Evolutionary conservation across 2,329 filamentous ascomycete genomes (phyloP).

Genomic region (Fusarium marasasianum): DNA sequence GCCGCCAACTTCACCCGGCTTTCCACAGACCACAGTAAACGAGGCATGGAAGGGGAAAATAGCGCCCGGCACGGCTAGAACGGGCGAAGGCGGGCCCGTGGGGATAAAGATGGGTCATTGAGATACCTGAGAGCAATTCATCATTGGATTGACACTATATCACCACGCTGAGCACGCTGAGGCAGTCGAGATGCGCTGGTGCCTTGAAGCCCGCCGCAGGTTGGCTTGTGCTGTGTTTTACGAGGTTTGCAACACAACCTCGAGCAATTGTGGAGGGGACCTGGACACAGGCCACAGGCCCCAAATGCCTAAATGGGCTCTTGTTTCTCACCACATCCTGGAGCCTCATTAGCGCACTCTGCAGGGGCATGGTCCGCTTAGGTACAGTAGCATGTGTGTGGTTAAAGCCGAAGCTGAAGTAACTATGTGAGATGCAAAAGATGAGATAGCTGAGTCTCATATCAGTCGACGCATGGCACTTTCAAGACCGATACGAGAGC

Average conservation of each 20-base stretch:
- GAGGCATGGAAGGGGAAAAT: constrained; percentile 7
- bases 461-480: constrained; percentile 11
- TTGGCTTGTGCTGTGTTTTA: constrained; percentile 21
- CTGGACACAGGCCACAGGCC: background rate
- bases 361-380: constrained; percentile 9
- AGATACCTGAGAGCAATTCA: constrained; percentile 15
- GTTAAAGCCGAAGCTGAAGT: constrained; percentile 23
- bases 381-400: constrained; percentile 10
- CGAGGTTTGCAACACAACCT: constrained; percentile 12
- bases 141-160: constrained; percentile 9
- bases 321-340: constrained; percentile 33
- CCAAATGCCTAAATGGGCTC: constrained; percentile 20
- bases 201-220: constrained; percentile 2
- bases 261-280: constrained; percentile 4
- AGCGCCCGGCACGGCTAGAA: constrained; percentile 6
- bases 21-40: background rate
- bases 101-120: constrained; percentile 25
- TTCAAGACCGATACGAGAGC: background rate
- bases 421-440: background rate
- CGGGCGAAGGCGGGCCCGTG: constrained; percentile 30
- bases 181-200: background rate
- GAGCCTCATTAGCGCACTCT: constrained; percentile 23
- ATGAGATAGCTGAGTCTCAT: background rate
- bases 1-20: constrained; percentile 7
- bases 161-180: background rate